These are phyloP conservation scores for Diplotaxis tenuifolia DNA, from an alignment of 345 rosid species.

Conservation along the genomic window DNA sequence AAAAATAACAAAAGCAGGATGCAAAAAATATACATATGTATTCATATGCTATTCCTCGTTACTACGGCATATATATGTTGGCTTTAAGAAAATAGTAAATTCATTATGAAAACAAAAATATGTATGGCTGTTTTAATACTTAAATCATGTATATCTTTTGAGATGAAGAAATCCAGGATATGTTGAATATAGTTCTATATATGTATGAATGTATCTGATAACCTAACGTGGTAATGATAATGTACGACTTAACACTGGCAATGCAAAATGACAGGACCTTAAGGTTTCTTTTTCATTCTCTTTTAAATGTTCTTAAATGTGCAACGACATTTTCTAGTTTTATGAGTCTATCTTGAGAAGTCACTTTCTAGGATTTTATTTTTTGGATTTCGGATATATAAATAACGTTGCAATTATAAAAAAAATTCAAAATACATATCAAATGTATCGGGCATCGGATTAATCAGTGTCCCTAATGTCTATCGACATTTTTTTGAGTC, in stretches of 20 bases:
- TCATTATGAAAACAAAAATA: neutral
- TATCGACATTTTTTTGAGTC: conserved; percentile 13
- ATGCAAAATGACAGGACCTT: conserved; percentile 28
- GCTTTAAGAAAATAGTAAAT: neutral
- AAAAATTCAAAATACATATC: neutral
- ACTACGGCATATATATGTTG: neutral
- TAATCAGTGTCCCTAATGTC: conserved; percentile 14
- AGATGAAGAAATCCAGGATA: conserved; percentile 2
- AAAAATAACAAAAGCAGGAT: conserved; percentile 26
- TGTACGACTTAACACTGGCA: conserved; percentile 26
- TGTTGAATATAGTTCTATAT: neutral
- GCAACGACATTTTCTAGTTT: conserved; percentile 24
- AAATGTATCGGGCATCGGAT: conserved; percentile 14
- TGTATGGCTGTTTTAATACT: neutral
- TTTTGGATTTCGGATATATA: neutral
- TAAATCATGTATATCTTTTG: neutral
- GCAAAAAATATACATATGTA: conserved; percentile 27
- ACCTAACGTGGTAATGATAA: conserved; percentile 31
- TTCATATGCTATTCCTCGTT: conserved; percentile 28
- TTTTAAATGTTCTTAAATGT: conserved; percentile 28
- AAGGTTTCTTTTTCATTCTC: conserved; percentile 26
- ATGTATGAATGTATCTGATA: conserved; percentile 1
- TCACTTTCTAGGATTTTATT: conserved; percentile 28
- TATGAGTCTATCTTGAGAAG: conserved; percentile 23
- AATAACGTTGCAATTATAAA: neutral